A percentile compares a stretch with the other conserved stretches of the same genome.
Conservation (phyloP, 164 flowering plant genomes). For the Euptelea pleiosperma region DNA sequence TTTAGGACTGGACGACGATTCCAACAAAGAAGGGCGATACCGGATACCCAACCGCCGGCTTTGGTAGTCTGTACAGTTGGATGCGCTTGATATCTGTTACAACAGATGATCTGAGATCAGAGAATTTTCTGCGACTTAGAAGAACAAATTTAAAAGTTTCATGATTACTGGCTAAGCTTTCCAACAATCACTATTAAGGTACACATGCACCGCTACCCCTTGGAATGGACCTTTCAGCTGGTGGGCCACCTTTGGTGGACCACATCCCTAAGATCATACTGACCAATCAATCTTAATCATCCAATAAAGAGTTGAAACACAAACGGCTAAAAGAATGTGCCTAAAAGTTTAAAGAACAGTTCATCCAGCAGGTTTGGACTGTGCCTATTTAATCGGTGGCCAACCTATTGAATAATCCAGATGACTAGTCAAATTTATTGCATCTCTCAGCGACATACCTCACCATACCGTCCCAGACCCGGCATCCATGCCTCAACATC, state of each 20-base stretch:
- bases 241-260: no score
- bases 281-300: not conserved
- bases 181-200: no score
- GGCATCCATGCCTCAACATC: slow-evolving; percentile 99
- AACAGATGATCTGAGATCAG: not conserved
- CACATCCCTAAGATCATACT: no score
- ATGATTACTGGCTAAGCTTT: no score
- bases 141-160: no score
- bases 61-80: slow-evolving; percentile 95
- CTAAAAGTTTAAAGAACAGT: not conserved
- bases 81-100: slow-evolving; percentile 91
- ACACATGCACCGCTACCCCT: no score
- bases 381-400: no score
- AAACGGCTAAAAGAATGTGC: not conserved
- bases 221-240: no score
- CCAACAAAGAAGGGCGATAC: slow-evolving; percentile 56
- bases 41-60: slow-evolving; percentile 91
- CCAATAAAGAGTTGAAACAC: not conserved
- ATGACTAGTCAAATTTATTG: not conserved
- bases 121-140: not conserved
- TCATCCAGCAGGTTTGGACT: no score
- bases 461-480: slow-evolving; percentile 89
- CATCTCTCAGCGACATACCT: slow-evolving; percentile 42
- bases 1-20: slow-evolving; percentile 33
- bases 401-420: no score